Base-by-base conservation (phyloP, 176 grass and related monocot species). In the Bonia amplexicaulis region DNA sequence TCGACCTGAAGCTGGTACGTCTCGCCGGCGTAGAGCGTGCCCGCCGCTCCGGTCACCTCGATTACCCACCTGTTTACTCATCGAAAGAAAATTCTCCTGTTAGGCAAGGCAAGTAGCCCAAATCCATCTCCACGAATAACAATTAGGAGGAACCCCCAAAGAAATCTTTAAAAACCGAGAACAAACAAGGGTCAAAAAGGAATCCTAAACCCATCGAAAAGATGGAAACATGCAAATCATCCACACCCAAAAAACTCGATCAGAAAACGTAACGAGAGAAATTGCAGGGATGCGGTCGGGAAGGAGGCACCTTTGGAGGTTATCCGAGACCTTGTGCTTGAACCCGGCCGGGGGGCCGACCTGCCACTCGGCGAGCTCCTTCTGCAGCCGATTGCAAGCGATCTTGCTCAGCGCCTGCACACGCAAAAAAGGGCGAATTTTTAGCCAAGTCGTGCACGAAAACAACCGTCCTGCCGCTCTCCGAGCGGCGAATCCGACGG, bases 341-440 rank as follows among this genome's bases (percentile, higher is more conserved):
- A 98, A 98, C 64, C 96, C 96, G 37, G 89, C 73, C 0, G 89
- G 96, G 7, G 96, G 89, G 33, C 88, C 87, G 76, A 86, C 68
- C 82, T 95, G 96, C 96, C 96, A 98, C 89, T 95, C 96, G 25
- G 86, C 84, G 35, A 98, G 84, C 80, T 98, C 91, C 81, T 98
- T 98, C 88, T 95, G 93, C 68, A 98, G 90, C 76, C 96, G 89
- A 82, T 93, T 93, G 93, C 85, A 85, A 6, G 96, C 96, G 91
- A 95, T 98, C 93, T 95, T 98, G 96, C 96, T 98, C 91, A 98
- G 90, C 71, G 85, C 90, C 96, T 98, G 87, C 46, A 22, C 80
- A 17, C 31, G 14, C 12, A 71, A 82, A n/a, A 85, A 42, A 59
- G 48, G 69, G 4, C 39, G 9, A 12, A 71, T 29, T 78, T 27